Evolutionary conservation across 805 yeast genomes (phyloP), one percentile per base, ranked within the genome.

Genomic region (Candida nanaspora): DNA sequence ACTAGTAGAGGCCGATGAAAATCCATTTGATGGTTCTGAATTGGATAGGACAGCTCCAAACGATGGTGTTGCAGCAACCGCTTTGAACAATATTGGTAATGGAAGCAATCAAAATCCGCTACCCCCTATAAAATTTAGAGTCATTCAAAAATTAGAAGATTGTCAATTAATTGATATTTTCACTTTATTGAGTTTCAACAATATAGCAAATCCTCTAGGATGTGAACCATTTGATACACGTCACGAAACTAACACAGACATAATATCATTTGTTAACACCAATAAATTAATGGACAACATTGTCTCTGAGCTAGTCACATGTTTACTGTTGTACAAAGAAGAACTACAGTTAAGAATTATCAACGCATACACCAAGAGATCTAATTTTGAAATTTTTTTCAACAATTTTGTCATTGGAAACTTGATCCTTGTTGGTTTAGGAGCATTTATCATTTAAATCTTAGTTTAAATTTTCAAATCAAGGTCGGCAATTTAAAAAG

Each of bases 81-180:
- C 11, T 8, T 11, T 23, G 7, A 23, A 23, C 11, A 6, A 55
- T 51, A 41, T 61, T 62, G 6, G 49, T 51, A 35, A 49, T 49
- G 11, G 50, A 54, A 34, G 48, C 51, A 53, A 42, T 47, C 13
- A 46, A 48, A 10, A 41, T 43, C 34, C 34, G 7, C 53, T 58
- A 41, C 72, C 59, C 37, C 63, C 62, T 40, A 60, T 56, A 52
- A 66, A 55, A 54, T 66, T 55, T 52, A 62, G 79, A 38, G 56
- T 75, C 27, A 74, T 71, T 15, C 69, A 72, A 44, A 72, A 68
- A 44, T 42, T 69, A 16, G 63, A 66, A 27, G 70, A 69, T 37
- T 58, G 73, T 33, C 68, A 70, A 45, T 61, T 61, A 20, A 58
- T 68, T 16, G 61, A 62, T 41, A 37, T 59, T 10, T 49, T 58